A percentile compares a stretch with the other conserved stretches of the same genome.
phyloP scores from a whole-genome alignment of 805 yeast species.

The Saccharomycopsis javanensis region DNA sequence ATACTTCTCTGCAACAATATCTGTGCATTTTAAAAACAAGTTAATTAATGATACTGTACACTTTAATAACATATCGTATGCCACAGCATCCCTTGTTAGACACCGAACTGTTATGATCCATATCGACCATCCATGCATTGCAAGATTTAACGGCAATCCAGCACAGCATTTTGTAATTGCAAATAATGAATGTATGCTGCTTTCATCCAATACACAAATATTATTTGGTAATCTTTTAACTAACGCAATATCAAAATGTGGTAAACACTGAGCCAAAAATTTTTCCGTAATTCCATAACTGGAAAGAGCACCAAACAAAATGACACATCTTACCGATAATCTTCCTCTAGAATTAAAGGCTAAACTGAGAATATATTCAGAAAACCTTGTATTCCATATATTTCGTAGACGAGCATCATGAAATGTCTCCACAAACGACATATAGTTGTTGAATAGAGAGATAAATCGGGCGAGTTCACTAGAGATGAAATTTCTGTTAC shows the following conservation, averaged over 20 bases:
- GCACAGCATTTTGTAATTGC: not conserved
- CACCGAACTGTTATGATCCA: not conserved
- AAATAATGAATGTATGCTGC: not conserved
- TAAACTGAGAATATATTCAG: conserved; percentile 36
- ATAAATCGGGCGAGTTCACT: conserved; percentile 36
- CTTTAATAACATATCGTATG: not conserved
- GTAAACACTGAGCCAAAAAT: not conserved
- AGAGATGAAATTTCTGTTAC: conserved; percentile 26
- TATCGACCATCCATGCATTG: not conserved
- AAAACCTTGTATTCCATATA: conserved; percentile 42
- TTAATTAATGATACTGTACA: not conserved
- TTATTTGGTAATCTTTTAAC: not conserved
- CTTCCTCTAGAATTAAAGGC: conserved; percentile 36
- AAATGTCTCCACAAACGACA: conserved; percentile 33
- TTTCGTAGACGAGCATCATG: conserved; percentile 34
- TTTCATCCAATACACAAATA: not conserved
- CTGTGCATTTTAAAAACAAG: not conserved
- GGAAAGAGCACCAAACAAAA: conserved; percentile 42
- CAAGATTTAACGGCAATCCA: not conserved
- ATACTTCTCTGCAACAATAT: not conserved
- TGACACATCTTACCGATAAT: conserved; percentile 40
- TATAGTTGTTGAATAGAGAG: conserved; percentile 36
- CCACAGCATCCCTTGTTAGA: not conserved
- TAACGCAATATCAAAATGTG: not conserved
- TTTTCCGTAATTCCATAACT: not conserved